These are phyloP conservation scores for Cladophialophora chaetospira DNA, from an alignment of 2,329 filamentous ascomycete species.

Conservation along the genomic window DNA sequence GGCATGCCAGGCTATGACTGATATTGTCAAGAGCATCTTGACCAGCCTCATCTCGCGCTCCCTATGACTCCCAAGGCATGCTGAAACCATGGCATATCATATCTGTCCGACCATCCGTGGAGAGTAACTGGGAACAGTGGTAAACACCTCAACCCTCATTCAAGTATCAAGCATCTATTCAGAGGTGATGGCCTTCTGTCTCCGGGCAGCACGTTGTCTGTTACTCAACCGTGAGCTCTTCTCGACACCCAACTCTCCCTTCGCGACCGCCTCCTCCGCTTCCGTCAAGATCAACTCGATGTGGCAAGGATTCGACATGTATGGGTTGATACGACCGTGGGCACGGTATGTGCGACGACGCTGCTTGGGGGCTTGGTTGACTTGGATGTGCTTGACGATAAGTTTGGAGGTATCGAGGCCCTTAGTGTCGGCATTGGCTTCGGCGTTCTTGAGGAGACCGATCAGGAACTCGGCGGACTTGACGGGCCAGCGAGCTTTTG, in stretches of 20 bases:
- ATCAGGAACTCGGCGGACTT: conserved; percentile 99
- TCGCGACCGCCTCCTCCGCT: conserved; percentile 92
- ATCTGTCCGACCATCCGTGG: conserved; percentile 1
- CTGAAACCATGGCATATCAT: conserved; percentile 1
- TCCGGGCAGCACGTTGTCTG: conserved; percentile 80
- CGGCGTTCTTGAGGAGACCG: conserved; percentile 94
- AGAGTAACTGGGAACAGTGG: neutral
- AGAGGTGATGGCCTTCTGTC: conserved; percentile 63
- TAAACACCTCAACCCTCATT: neutral
- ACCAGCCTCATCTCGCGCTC: neutral
- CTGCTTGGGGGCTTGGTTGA: conserved; percentile 99
- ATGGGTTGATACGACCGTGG: conserved; percentile 99
- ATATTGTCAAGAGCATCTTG: neutral
- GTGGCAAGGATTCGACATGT: conserved; percentile 99
- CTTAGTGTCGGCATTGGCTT: conserved; percentile 96
- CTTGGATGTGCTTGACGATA: conserved; percentile 99
- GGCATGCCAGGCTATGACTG: neutral
- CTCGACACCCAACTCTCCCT: conserved; percentile 67
- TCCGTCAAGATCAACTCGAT: conserved; percentile 99
- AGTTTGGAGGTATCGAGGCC: conserved; percentile 96
- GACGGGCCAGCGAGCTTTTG: conserved; percentile 96
- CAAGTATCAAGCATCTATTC: neutral
- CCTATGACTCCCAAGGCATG: conserved; percentile 1
- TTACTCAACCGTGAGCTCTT: conserved; percentile 73
- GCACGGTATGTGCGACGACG: conserved; percentile 99